phyloP scores from a whole-genome alignment of 2,329 filamentous ascomycete species.

The Colletotrichum sp. region DNA sequence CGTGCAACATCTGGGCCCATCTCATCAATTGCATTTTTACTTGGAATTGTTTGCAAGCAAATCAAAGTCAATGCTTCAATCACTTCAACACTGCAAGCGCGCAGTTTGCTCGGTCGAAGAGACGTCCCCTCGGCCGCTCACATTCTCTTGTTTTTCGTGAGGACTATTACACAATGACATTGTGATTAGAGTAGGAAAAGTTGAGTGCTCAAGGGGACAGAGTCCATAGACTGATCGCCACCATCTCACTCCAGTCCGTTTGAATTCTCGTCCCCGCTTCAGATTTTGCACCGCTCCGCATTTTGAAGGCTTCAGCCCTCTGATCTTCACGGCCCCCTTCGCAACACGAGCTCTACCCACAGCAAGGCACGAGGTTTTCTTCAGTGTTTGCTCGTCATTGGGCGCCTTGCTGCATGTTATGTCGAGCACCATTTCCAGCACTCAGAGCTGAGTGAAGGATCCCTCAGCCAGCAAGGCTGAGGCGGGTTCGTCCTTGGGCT shows the following conservation, averaged over 20 bases:
- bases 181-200: not conserved
- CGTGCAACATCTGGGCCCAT: not conserved
- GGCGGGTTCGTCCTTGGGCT: not conserved
- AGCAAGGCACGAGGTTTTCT: not conserved
- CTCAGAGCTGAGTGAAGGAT: not conserved
- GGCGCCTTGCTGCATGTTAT: not conserved
- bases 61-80: not conserved
- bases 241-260: not conserved
- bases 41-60: not conserved
- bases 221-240: not conserved
- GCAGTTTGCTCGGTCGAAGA: not conserved
- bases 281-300: not conserved
- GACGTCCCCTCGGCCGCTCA: too few species aligned
- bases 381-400: not conserved
- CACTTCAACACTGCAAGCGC: not conserved
- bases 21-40: not conserved
- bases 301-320: not conserved
- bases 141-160: not conserved
- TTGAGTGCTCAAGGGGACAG: not conserved
- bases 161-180: not conserved
- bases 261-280: not conserved
- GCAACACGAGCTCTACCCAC: not conserved
- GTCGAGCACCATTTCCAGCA: not conserved
- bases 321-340: not conserved
- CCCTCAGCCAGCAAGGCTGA: not conserved